A percentile compares a stretch with the other conserved stretches of the same genome.
Evolutionary conservation across 495 filamentous ascomycete genomes (phyloP).

Genomic region (Penicillium ochrochloron): DNA sequence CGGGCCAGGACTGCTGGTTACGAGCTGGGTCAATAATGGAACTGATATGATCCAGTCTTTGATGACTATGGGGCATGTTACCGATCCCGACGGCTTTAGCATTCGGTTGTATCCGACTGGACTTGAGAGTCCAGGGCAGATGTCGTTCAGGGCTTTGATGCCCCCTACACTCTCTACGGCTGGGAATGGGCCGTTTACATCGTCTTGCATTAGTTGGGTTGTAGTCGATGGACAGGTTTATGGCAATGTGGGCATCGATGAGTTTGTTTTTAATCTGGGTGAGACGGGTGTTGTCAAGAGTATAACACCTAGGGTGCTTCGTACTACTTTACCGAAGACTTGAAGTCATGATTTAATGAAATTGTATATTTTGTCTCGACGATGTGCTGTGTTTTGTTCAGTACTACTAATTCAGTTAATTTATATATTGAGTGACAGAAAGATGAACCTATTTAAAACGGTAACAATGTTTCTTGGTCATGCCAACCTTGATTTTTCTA

Average conservation of each 20-base stretch:
- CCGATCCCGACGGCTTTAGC: conserved; percentile 14
- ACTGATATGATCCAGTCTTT: conserved; percentile 45
- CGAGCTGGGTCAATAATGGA: conserved; percentile 44
- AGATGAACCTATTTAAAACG: no score
- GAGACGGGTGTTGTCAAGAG: conserved; percentile 30
- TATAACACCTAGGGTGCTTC: conserved; percentile 34
- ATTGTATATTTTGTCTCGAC: neutral
- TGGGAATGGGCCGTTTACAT: conserved; percentile 26
- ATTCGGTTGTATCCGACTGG: conserved; percentile 57
- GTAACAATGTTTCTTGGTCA: no score
- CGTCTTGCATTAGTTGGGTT: conserved; percentile 33
- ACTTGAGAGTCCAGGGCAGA: conserved; percentile 24
- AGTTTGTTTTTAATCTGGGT: conserved; percentile 46
- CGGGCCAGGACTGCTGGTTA: conserved; percentile 45
- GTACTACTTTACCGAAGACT: conserved; percentile 21
- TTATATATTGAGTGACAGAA: neutral
- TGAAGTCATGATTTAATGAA: neutral
- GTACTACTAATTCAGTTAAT: neutral
- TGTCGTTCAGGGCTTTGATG: conserved; percentile 53
- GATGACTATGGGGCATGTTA: conserved; percentile 8
- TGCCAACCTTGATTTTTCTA: no score
- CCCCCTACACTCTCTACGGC: conserved; percentile 30
- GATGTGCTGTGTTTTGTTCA: neutral
- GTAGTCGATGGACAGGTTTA: conserved; percentile 36
- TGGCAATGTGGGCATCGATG: conserved; percentile 42